Conservation (phyloP, 1,284 basidiomycete species). For the Apiotrichum sp. region DNA sequence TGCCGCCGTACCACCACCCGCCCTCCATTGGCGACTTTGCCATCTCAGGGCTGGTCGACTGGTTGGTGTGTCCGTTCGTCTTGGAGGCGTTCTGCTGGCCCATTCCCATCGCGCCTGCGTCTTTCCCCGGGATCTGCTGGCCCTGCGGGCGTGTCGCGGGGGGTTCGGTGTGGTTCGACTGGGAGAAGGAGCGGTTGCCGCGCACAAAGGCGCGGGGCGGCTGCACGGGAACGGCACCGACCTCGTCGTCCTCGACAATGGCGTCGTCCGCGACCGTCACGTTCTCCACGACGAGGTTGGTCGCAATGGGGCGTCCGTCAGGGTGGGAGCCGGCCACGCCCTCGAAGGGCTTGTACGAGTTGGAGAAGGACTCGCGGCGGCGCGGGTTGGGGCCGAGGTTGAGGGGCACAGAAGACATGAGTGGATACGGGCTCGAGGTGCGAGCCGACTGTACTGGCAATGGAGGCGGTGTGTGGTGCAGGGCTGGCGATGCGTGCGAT, state of each 20-base stretch:
- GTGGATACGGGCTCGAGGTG: too few species aligned
- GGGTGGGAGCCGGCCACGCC: neutral
- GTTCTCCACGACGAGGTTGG: neutral
- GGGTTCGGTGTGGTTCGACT: neutral
- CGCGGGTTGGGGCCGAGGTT: constrained; percentile 4
- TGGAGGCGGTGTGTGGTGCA: too few species aligned
- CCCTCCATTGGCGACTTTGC: constrained; percentile 1
- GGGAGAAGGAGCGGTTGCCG: constrained; percentile 2
- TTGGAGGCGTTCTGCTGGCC: neutral
- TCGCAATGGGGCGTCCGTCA: neutral
- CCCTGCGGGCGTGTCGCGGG: neutral
- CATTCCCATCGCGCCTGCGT: too few species aligned
- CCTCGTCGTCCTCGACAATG: neutral
- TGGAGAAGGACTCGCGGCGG: constrained; percentile 4
- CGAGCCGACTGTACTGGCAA: too few species aligned
- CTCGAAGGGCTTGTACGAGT: constrained; percentile 3
- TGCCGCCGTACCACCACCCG: constrained; percentile 1
- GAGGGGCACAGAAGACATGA: neutral
- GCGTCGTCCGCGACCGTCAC: neutral
- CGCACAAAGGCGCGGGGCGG: constrained; percentile 1
- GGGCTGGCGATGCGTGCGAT: too few species aligned
- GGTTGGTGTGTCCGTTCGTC: too few species aligned
- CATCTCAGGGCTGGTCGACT: neutral
- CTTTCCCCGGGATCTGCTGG: too few species aligned
- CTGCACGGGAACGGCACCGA: neutral